phyloP scores from a whole-genome alignment of 495 filamentous ascomycete genomes.

The Penicillium flavigenum region DNA sequence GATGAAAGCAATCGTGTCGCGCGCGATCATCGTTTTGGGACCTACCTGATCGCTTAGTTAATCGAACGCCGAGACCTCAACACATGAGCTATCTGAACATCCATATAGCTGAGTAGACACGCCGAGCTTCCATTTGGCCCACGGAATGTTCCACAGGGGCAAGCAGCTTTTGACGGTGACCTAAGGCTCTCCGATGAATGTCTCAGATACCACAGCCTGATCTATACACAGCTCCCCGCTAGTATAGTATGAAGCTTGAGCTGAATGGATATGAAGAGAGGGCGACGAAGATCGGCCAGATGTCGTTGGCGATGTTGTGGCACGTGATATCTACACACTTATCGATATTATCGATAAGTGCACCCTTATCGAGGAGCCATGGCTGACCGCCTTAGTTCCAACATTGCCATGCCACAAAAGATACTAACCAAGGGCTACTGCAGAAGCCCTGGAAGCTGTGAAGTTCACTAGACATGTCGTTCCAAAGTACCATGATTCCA shows the following conservation, averaged over 20 bases:
- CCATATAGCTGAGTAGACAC: not conserved
- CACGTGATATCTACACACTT: not conserved
- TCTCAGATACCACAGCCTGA: too few species aligned
- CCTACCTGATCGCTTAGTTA: not conserved
- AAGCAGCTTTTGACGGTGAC: too few species aligned
- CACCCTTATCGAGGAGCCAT: too few species aligned
- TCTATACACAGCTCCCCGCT: not conserved
- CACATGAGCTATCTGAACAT: not conserved
- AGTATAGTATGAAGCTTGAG: not conserved
- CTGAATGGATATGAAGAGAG: not conserved
- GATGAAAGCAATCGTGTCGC: not conserved
- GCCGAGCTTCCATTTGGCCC: not conserved
- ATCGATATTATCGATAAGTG: not conserved
- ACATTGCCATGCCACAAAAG: too few species aligned
- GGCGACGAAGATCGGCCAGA: not conserved
- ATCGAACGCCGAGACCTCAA: not conserved
- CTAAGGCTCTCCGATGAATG: not conserved
- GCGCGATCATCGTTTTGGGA: not conserved
- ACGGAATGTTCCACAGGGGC: not conserved
- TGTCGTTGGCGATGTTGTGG: not conserved
- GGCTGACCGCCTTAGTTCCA: too few species aligned
- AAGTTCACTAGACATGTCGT: too few species aligned
- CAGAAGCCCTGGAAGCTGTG: too few species aligned
- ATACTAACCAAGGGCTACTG: too few species aligned
- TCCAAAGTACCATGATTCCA: too few species aligned